A percentile compares a stretch with the other conserved stretches of the same genome.
Conservation (phyloP, 2,329 filamentous ascomycete species). For the Onygenales sp. region DNA sequence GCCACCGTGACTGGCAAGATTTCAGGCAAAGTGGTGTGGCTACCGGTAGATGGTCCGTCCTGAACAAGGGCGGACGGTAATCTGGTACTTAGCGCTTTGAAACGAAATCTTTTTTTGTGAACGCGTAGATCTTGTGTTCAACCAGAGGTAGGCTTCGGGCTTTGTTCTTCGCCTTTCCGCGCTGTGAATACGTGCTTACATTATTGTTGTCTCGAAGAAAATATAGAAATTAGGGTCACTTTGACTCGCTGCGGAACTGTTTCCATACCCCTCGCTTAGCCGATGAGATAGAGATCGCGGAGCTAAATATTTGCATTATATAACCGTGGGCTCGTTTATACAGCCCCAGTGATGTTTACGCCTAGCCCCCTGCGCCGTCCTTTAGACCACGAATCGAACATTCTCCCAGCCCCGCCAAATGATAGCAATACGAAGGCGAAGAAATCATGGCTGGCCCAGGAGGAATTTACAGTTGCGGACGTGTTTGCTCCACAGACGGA, state of each 20-base stretch:
- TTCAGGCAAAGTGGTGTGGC: constrained; percentile 31
- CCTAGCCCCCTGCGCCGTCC: constrained; percentile 4
- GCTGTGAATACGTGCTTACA: neutral
- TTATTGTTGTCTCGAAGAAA: neutral
- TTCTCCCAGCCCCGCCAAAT: constrained; percentile 3
- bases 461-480: constrained; percentile 13
- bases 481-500: constrained; percentile 13
- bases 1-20: constrained; percentile 11
- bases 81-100: constrained; percentile 15
- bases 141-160: neutral
- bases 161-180: neutral
- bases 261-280: neutral
- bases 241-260: neutral
- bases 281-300: neutral
- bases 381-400: constrained; percentile 4
- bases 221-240: neutral
- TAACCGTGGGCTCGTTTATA: neutral
- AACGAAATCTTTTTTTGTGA: constrained; percentile 2
- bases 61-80: constrained; percentile 45
- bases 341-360: constrained; percentile 1
- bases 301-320: neutral
- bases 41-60: constrained; percentile 42
- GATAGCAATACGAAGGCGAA: constrained; percentile 1
- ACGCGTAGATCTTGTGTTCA: constrained; percentile 1
- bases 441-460: constrained; percentile 8